Base-by-base conservation (phyloP, 1,284 basidiomycete species). In the Heterobasidion irregulare region DNA sequence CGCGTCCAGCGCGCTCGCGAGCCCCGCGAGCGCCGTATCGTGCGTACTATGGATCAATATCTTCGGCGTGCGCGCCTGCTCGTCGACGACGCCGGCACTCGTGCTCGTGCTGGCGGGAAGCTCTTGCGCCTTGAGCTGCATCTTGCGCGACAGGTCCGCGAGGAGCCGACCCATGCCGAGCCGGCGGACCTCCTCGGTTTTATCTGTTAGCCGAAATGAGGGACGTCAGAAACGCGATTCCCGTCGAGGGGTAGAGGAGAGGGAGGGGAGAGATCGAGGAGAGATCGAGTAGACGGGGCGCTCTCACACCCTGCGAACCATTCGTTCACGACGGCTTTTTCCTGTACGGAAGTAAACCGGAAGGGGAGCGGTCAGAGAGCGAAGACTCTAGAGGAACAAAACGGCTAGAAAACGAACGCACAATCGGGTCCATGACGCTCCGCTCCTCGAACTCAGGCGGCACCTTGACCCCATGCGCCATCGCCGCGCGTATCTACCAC, bases 131-230 rank as follows among this genome's bases (percentile, higher is more conserved):
- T 84, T 85, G 47, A 65, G 65, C 55, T 77, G 73, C 79, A 92
- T 83, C 63, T 83, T 86, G 32, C 65, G 65, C 12, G 77, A 69
- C 47, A 92, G 65, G 52, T 89, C 85, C 7, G 76, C 73, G 15
- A 92, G 76, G 8, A 92, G 75, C 2, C 78, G 79, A 6, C 89
- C 90, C 84, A 92, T 86, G 1, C 86, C 88, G 10, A 93, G 72
- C 45, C 84, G 76, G 4, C 89, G 79, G 56, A 87, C 86, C 72
- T 91, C 87, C 61, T 84, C 79, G 0, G 81, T 82, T 66, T 83
- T 84, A 66, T 88, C 86, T 89, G 64, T 45, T 2, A 10, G 16
- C 19, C 35, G 26, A 5, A 26, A 26, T 5, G 26, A 2, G 26
- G 26, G 26, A 26, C 2, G 26, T 26, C 26, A 26, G 26, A 26